Conservation (phyloP, 768 basidiomycete species). For the Naganishia vishniacii region DNA sequence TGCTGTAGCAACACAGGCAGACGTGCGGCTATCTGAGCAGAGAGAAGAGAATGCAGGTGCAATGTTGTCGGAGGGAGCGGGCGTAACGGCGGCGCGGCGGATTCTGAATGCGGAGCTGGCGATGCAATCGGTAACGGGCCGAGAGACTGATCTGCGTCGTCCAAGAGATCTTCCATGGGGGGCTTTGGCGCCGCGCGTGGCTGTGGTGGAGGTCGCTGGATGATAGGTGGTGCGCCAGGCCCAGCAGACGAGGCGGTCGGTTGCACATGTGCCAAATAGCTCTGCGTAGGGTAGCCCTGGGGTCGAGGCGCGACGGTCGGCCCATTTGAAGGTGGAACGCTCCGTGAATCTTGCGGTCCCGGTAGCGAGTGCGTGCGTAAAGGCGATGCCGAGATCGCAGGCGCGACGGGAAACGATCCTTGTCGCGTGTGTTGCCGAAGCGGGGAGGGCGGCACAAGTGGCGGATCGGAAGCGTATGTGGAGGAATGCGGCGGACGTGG, state of each 20-base stretch:
- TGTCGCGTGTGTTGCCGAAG: constrained; percentile 14
- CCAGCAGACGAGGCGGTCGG: no score
- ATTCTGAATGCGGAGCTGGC: constrained; percentile 28
- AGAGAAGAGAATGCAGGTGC: constrained; percentile 56
- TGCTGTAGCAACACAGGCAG: constrained; percentile 60
- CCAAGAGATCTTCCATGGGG: constrained; percentile 76
- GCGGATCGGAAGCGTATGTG: no score
- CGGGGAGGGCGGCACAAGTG: constrained; percentile 21
- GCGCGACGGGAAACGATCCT: neutral
- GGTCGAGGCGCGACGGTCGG: neutral
- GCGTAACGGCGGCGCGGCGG: constrained; percentile 29
- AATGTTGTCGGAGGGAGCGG: constrained; percentile 43
- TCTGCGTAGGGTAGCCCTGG: no score
- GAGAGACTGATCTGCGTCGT: constrained; percentile 47
- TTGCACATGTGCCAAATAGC: no score
- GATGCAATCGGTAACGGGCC: neutral
- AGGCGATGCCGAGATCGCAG: neutral
- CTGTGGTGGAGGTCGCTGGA: constrained; percentile 32
- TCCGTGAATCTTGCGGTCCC: neutral
- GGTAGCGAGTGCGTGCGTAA: neutral
- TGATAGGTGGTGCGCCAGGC: neutral
- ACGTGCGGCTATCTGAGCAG: constrained; percentile 67
- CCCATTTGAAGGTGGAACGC: neutral
- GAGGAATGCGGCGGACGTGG: neutral
- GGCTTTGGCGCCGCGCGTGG: constrained; percentile 45